These are phyloP conservation scores for Hypoxylon sp. DNA, from an alignment of 2,329 filamentous ascomycete genomes.

Conservation along the genomic window DNA sequence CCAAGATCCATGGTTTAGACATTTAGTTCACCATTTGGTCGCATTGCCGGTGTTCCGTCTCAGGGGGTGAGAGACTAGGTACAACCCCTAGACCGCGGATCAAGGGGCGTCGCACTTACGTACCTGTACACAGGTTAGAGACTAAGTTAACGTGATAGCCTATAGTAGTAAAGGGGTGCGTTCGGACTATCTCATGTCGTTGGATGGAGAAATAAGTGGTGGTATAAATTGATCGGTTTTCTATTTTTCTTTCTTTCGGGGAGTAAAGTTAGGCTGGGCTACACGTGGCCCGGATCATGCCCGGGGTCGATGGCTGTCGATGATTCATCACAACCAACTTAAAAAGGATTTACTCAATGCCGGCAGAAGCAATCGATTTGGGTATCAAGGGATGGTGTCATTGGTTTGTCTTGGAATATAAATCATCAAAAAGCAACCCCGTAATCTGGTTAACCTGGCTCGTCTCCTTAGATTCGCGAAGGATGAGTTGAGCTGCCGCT, in stretches of 20 bases:
- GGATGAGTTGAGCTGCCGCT: no score
- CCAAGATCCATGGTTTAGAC: slow-evolving; percentile 66
- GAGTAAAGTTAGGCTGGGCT: no score
- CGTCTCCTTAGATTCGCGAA: background rate
- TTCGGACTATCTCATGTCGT: background rate
- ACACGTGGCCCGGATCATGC: no score
- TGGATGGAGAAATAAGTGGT: background rate
- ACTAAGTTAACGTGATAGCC: background rate
- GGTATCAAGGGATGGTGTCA: background rate
- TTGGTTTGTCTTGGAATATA: background rate
- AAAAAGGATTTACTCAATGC: background rate
- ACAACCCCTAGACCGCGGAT: background rate
- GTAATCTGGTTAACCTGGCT: background rate
- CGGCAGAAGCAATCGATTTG: background rate
- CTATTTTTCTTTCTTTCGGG: background rate
- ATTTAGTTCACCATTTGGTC: slow-evolving; percentile 48
- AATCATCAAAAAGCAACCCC: background rate
- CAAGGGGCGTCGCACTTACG: background rate
- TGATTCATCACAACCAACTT: slow-evolving; percentile 33
- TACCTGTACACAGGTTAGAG: background rate
- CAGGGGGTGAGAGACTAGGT: background rate
- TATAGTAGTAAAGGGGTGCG: background rate
- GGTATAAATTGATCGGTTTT: background rate
- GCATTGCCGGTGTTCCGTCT: background rate
- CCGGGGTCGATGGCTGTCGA: background rate